These are phyloP conservation scores for Wickerhamomyces sp. DNA, from an alignment of 1,139 yeast species.

Conservation along the genomic window DNA sequence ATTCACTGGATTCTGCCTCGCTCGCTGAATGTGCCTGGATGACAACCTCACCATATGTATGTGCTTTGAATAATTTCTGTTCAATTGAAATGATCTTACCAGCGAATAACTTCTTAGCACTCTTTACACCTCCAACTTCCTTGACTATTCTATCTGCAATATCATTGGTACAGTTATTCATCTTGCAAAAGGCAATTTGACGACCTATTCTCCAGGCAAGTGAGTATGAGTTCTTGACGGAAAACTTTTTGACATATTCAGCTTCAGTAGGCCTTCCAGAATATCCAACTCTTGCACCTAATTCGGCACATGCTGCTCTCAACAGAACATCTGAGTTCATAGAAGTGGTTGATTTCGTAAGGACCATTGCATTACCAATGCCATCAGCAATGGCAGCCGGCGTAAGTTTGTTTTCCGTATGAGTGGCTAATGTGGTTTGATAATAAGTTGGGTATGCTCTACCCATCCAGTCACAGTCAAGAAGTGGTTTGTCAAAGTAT, in stretches of 20 bases:
- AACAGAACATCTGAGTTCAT: constrained; percentile 30
- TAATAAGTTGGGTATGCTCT: constrained; percentile 37
- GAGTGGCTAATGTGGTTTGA: constrained; percentile 30
- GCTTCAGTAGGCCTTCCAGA: constrained; percentile 31
- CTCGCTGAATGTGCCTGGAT: constrained; percentile 25
- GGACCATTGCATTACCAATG: constrained; percentile 33
- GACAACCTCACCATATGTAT: constrained; percentile 38
- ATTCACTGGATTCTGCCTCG: constrained; percentile 4
- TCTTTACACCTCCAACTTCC: constrained; percentile 29
- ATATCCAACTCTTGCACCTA: constrained; percentile 33
- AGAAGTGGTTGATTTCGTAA: constrained; percentile 29
- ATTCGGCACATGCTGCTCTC: constrained; percentile 35
- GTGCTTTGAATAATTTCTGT: constrained; percentile 35
- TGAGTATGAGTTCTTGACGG: constrained; percentile 32
- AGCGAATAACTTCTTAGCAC: constrained; percentile 30
- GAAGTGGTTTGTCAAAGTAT: constrained; percentile 29
- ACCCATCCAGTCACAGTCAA: constrained; percentile 39
- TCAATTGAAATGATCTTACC: constrained; percentile 40
- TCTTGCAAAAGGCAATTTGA: constrained; percentile 25
- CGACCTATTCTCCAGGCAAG: constrained; percentile 42
- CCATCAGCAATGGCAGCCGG: constrained; percentile 36
- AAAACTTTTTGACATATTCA: constrained; percentile 19
- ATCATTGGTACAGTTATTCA: constrained; percentile 25
- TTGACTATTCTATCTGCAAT: constrained; percentile 32
- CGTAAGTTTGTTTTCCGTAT: constrained; percentile 22